These are phyloP conservation scores for Gyrodon lividus DNA, from an alignment of 768 basidiomycete species.

Conservation along the genomic window DNA sequence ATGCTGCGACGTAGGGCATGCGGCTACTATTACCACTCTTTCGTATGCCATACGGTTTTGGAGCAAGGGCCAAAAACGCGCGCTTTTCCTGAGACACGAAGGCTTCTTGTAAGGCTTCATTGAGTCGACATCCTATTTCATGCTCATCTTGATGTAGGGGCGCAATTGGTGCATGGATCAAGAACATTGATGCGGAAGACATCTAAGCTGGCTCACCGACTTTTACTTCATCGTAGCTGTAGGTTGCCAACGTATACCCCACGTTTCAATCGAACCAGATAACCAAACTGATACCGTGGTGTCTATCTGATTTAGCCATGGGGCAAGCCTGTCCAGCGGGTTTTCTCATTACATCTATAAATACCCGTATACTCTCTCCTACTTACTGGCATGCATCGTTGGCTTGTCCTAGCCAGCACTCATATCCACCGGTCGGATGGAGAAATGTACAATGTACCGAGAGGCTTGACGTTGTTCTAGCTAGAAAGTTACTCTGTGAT, in stretches of 20 bases:
- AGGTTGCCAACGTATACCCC: neutral
- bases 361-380: slow-evolving; percentile 23
- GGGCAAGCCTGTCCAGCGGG: slow-evolving; percentile 22
- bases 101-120: slow-evolving; percentile 81
- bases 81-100: slow-evolving; percentile 95
- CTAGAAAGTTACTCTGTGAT: too few relatives aligned
- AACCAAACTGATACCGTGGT: slow-evolving; percentile 1
- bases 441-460: slow-evolving; percentile 6
- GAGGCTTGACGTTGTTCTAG: neutral
- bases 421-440: too few relatives aligned
- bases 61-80: slow-evolving; percentile 97
- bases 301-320: slow-evolving; percentile 24
- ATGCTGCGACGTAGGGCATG: slow-evolving; percentile 64
- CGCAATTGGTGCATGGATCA: slow-evolving; percentile 96
- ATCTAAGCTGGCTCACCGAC: slow-evolving; percentile 9
- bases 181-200: slow-evolving; percentile 72
- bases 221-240: slow-evolving; percentile 9
- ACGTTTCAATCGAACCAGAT: slow-evolving; percentile 4
- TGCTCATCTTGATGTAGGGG: slow-evolving; percentile 51
- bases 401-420: neutral
- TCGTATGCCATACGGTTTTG: slow-evolving; percentile 99
- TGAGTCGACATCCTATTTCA: neutral
- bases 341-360: slow-evolving; percentile 23
- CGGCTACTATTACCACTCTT: slow-evolving; percentile 93
- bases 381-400: slow-evolving; percentile 14